Percentiles rank a stretch among this genome's conserved stretches.
These are phyloP conservation scores for Neurospora terricola DNA, from an alignment of 495 filamentous ascomycete species.

Conservation along the genomic window DNA sequence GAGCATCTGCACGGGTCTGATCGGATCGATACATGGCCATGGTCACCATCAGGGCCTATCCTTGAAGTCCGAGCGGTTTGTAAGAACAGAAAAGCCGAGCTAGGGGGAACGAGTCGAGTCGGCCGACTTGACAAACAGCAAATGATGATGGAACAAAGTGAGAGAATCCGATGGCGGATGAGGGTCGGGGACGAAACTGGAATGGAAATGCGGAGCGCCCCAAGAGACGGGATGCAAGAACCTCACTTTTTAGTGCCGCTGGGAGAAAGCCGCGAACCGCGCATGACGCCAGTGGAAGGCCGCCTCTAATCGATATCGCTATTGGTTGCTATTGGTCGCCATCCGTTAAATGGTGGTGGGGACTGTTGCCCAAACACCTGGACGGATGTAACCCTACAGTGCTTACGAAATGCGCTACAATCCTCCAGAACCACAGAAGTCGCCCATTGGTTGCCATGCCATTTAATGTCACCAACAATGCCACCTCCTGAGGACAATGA, in stretches of 20 bases:
- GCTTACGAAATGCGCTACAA: neutral
- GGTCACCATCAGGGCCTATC: neutral
- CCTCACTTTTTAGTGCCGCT: neutral
- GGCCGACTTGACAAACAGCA: neutral
- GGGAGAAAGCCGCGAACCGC: neutral
- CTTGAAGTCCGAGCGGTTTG: neutral
- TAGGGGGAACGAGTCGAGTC: neutral
- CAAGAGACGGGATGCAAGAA: neutral
- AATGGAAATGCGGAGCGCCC: neutral
- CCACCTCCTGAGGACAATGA: neutral
- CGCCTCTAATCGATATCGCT: neutral
- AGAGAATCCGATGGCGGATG: neutral
- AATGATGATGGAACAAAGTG: neutral
- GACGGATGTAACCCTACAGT: neutral
- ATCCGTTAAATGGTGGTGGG: neutral
- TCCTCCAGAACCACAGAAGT: neutral
- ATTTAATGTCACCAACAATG: neutral
- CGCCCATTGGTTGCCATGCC: neutral
- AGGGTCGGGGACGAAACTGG: neutral
- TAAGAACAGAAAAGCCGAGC: neutral
- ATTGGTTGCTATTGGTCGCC: neutral
- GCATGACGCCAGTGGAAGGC: neutral
- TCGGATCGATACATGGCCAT: constrained; percentile 14
- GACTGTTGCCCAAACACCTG: neutral
- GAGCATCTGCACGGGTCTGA: constrained; percentile 26